Conservation (phyloP, 306 rosid species). For the Rosa lucieae region DNA sequence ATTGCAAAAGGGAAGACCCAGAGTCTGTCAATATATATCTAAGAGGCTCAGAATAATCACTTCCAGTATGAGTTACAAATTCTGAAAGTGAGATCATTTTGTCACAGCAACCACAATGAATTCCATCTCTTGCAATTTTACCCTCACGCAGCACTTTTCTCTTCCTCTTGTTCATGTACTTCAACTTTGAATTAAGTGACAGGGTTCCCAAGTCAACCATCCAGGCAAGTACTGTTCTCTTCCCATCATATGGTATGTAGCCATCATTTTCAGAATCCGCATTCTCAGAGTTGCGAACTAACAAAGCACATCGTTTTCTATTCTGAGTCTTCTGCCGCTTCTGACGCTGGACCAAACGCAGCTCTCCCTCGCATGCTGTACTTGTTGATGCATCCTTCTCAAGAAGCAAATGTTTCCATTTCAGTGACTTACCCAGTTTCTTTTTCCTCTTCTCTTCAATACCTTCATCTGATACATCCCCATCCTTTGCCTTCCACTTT, state of each 20-base stretch:
- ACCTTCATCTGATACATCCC: constrained; percentile 20
- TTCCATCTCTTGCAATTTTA: constrained; percentile 72
- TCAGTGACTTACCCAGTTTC: constrained; percentile 42
- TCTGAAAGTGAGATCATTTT: constrained; percentile 53
- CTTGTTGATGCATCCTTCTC: constrained; percentile 31
- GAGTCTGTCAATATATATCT: constrained; percentile 54
- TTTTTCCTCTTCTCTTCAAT: constrained; percentile 37
- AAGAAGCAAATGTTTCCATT: constrained; percentile 34
- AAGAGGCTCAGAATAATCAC: constrained; percentile 54
- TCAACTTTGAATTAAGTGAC: constrained; percentile 61
- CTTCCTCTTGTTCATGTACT: constrained; percentile 44
- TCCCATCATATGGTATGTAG: constrained; percentile 69
- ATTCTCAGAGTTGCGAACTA: constrained; percentile 72
- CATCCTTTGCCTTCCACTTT: constrained; percentile 26
- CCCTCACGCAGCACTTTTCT: constrained; percentile 51
- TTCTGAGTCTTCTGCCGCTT: constrained; percentile 49
- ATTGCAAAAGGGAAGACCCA: constrained; percentile 74
- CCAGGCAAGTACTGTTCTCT: constrained; percentile 82
- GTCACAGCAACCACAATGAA: constrained; percentile 76
- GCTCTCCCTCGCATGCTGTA: constrained; percentile 30
- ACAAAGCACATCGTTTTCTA: constrained; percentile 51
- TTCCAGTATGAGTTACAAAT: constrained; percentile 75
- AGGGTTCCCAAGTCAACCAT: constrained; percentile 84
- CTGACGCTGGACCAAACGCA: constrained; percentile 35
- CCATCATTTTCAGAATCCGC: constrained; percentile 71